Base-by-base conservation (phyloP, 2,329 filamentous ascomycete genomes). In the Aureobasidium melanogenum region DNA sequence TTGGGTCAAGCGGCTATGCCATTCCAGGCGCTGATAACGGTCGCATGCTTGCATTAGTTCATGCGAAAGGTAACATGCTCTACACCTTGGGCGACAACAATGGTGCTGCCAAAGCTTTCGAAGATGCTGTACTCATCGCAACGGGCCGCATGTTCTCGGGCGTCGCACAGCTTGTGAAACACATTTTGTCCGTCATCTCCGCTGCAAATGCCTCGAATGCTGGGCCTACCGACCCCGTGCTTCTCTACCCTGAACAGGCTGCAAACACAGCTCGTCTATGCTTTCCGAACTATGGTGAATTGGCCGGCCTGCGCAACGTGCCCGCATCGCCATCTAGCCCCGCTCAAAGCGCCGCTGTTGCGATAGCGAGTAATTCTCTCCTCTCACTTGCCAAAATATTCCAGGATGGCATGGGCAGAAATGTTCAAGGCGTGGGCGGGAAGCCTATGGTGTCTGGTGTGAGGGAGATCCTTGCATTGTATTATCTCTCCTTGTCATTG, bases 31-130 rank as follows among this genome's bases (percentile, higher is more conserved):
- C 83, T 46, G 94, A 99, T 67, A 97, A 97, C 71, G 94, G 93
- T 9, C 85, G 94, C 63, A 91, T 99, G 69, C 82, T 99, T 47
- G 89, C 91, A n/a, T 81, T 99, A 17, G 86, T 97, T 43, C 94
- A 99, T 74, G 92, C 93, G 22, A 99, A 97, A 74, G 94, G 93
- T n/a, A 97, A 97, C 65, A 95, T 97, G 88, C 80, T 97, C 1
- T 99, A 99, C 74, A 86, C 89, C 28, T 77, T 95, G 32, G 93
- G 93, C 48, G 88, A 97, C 66, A 88, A 94, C 65, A 79, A 82
- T 41, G 84, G 82, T 43, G 94, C 94, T 44, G 91, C 93, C 0
- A 84, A 86, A 67, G 91, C 94, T 4, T 99, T 99, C 67, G 94
- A 99, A 72, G 91, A 97, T 72, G 93, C 92, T 0, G 91, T 99